phyloP scores from a whole-genome alignment of 2,329 filamentous ascomycete species.

The Aspergillus pseudoglaucus region DNA sequence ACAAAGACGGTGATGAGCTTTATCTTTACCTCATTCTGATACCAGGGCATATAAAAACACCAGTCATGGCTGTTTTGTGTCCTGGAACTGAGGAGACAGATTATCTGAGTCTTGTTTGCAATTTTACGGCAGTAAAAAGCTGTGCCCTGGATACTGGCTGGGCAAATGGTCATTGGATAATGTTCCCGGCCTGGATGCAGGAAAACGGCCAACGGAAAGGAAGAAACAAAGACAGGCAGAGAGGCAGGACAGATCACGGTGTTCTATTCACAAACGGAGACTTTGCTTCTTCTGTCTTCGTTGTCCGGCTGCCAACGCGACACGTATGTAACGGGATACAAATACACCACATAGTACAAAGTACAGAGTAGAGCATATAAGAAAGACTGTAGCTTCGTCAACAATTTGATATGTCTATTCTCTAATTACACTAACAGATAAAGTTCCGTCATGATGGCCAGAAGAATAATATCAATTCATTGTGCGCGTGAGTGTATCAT shows the following conservation, averaged over 20 bases:
- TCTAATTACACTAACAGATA: neutral
- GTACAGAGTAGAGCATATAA: neutral
- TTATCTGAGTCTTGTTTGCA: neutral
- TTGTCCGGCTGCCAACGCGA: neutral
- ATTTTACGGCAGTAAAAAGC: neutral
- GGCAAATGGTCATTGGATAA: neutral
- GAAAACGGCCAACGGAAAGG: neutral
- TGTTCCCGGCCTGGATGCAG: neutral
- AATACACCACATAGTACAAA: neutral
- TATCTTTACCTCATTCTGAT: conserved; percentile 4
- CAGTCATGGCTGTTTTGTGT: neutral
- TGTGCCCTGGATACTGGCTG: neutral
- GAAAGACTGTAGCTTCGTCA: neutral
- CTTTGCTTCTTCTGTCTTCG: neutral
- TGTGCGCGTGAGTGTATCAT: neutral
- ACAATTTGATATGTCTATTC: neutral
- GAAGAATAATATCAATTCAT: too few relatives aligned
- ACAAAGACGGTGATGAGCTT: neutral
- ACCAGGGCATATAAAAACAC: conserved; percentile 1
- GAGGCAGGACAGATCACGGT: neutral
- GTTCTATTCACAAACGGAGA: neutral
- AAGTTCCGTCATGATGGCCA: too few relatives aligned
- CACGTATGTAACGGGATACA: neutral
- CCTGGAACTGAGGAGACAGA: neutral
- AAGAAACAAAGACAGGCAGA: neutral